Conservation (phyloP, 805 yeast genomes). For the Lipomyces chichibuensis region DNA sequence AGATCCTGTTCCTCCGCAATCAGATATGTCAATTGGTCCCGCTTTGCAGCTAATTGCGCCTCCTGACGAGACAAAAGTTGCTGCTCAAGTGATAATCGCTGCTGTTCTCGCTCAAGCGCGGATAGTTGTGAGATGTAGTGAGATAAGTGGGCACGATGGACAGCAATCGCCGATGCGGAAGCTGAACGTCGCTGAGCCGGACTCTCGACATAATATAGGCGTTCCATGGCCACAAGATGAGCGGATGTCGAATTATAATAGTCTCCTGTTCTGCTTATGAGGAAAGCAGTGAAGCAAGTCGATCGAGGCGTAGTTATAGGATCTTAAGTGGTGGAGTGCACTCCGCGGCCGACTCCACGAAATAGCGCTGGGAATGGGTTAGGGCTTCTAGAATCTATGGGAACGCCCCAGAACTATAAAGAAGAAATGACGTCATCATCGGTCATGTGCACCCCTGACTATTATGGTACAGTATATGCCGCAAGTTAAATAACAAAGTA, state of each 20-base stretch:
- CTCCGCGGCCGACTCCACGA: too few species aligned
- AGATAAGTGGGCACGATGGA: conserved; percentile 35
- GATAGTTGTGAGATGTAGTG: conserved; percentile 37
- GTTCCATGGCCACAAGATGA: background rate
- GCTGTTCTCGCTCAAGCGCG: conserved; percentile 38
- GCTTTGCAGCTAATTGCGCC: conserved; percentile 33
- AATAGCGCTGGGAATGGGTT: background rate
- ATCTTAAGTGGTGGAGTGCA: background rate
- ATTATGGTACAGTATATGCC: too few species aligned
- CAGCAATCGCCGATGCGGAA: conserved; percentile 18
- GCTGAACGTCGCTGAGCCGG: background rate
- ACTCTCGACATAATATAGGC: background rate
- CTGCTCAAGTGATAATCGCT: conserved; percentile 33
- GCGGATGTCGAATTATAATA: background rate
- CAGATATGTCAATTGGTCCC: conserved; percentile 36
- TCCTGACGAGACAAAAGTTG: conserved; percentile 30
- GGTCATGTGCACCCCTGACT: too few species aligned
- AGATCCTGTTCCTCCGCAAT: conserved; percentile 40
- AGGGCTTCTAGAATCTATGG: background rate
- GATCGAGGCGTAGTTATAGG: background rate
- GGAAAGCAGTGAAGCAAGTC: background rate
- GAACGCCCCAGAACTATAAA: background rate
- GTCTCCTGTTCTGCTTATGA: background rate
- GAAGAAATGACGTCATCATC: background rate
- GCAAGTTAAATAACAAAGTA: too few species aligned